Evolutionary conservation across 2,329 filamentous ascomycete species (phyloP).

Genomic region (Epichloe aotearoae): DNA sequence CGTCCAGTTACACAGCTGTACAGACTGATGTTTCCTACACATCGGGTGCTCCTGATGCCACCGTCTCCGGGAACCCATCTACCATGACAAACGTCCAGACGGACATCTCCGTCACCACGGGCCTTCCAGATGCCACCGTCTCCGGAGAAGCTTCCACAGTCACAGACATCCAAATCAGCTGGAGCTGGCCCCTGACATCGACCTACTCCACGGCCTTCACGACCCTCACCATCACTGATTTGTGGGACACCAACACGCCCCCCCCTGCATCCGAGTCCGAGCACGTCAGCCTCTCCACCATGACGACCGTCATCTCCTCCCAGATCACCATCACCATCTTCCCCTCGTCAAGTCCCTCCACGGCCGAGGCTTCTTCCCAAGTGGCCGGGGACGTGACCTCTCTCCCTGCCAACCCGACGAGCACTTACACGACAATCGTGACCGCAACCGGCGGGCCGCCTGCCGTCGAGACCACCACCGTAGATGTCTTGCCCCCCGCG

Average conservation of each 20-base stretch:
- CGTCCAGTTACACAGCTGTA: constrained; percentile 12
- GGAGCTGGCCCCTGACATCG: constrained; percentile 10
- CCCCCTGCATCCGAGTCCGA: neutral
- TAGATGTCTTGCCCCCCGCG: constrained; percentile 15
- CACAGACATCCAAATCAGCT: constrained; percentile 15
- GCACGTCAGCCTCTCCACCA: constrained; percentile 7
- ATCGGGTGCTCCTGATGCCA: constrained; percentile 13
- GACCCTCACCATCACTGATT: constrained; percentile 19
- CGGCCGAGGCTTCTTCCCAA: constrained; percentile 6
- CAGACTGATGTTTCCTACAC: constrained; percentile 12
- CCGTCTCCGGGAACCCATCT: constrained; percentile 15
- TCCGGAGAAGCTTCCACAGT: constrained; percentile 19
- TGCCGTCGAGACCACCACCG: constrained; percentile 19
- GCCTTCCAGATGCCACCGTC: constrained; percentile 20
- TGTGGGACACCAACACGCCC: constrained; percentile 11
- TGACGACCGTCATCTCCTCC: constrained; percentile 13
- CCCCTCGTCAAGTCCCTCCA: neutral
- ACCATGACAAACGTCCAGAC: constrained; percentile 20
- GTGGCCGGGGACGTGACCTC: constrained; percentile 14
- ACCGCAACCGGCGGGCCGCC: constrained; percentile 18
- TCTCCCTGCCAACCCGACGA: constrained; percentile 9
- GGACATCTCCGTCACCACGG: constrained; percentile 15
- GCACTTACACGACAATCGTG: constrained; percentile 18
- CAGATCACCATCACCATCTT: constrained; percentile 14
- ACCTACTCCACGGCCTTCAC: constrained; percentile 9